Evolutionary conservation across 2,329 filamentous ascomycete species (phyloP), one percentile per base, ranked within the genome.

Genomic region (Ophiocordyceps unilateralis): DNA sequence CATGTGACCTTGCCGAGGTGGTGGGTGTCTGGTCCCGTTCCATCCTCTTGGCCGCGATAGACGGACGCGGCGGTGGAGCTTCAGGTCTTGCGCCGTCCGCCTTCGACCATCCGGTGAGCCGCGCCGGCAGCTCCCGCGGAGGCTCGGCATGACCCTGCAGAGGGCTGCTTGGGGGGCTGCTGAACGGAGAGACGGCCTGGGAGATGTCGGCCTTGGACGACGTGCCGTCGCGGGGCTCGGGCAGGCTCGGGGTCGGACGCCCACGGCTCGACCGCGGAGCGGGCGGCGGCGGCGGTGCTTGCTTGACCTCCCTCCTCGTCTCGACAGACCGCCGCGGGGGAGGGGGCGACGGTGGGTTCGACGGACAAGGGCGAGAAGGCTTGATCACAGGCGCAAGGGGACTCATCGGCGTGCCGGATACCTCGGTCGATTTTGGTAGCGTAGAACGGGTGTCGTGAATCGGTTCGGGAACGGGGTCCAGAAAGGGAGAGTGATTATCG

Each of bases 181-280:
- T 87, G 55, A 95, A 94, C 0, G 89, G 88, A 1, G 89, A 94
- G 0, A 78, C 55, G 53, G 66, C 63, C 47, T 66, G 58, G 1
- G 51, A 49, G 5, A 58, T 48, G 10, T 47, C 48, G 6, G 47
- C 40, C 41, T 45, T 55, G 2, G 42, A 47, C 7, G 32, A 26
- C n/a, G 46, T 34, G 23, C 42, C 46, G 22, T 41, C 47, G 19
- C 39, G 46, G 2, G 45, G 11, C 14, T 52, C 46, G 11, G 52
- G 42, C n/a, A 47, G 19, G 5, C 44, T 40, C 51, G 50, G 15
- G 55, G 55, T 20, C 67, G 64, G 43, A 59, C 50, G 8, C 61
- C 58, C 59, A 93, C 93, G 36, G 84, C 83, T 20, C 24, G 78
- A 77, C 43, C 88, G 77, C 57, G 93, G 91, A 32, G 88, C 71